Conservation (phyloP, 2,329 filamentous ascomycete species). For the Trichoderma sp. region DNA sequence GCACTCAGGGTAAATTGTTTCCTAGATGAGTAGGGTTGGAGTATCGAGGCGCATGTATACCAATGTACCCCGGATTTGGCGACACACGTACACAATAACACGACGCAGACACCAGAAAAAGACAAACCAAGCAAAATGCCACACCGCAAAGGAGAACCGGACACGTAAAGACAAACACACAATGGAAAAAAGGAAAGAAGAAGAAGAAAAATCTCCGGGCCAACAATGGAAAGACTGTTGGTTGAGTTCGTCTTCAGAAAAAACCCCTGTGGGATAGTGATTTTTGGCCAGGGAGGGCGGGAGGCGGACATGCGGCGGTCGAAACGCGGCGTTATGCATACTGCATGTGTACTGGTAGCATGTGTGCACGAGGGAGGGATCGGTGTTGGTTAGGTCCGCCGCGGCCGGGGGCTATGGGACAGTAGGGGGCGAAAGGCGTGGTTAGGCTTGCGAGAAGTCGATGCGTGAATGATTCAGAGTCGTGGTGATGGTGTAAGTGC, state of each 20-base stretch:
- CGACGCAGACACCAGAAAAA: neutral
- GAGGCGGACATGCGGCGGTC: neutral
- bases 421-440: neutral
- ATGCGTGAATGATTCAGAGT: neutral
- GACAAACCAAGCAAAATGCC: neutral
- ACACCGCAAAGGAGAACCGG: neutral
- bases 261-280: neutral
- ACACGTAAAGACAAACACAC: neutral
- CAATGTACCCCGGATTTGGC: neutral
- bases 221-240: neutral
- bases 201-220: neutral
- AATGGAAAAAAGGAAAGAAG: neutral
- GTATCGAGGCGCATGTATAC: neutral
- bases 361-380: conserved; percentile 2
- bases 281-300: neutral
- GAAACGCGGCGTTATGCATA: conserved; percentile 16
- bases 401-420: neutral
- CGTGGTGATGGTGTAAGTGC: neutral
- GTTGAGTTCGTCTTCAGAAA: neutral
- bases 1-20: neutral
- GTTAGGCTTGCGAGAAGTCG: conserved; percentile 15
- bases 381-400: neutral
- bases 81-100: neutral
- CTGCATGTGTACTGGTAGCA: conserved; percentile 5
- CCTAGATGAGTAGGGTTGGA: neutral